Evolutionary conservation across 75 land plant species (phyloP), one percentile per base, ranked within the genome.

Genomic region (Cupressus sempervirens): DNA sequence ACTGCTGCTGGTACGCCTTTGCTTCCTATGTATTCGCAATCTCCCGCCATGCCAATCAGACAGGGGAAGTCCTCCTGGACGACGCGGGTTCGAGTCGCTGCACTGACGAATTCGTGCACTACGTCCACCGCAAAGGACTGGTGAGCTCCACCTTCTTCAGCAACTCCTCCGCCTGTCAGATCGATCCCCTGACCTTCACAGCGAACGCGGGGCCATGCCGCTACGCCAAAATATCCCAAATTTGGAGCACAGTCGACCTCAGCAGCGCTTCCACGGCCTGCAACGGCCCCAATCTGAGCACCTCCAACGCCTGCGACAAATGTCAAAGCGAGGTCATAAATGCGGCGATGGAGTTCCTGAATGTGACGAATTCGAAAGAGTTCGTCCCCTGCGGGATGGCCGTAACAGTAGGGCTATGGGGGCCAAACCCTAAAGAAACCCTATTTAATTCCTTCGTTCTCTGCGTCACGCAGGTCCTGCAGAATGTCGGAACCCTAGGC

Each of bases 371-470:
- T 20, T 83, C 83, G 70, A 88, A 84, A 35, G 87, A 88, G 12
- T 67, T 86, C 41, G 89, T 88, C 1, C 83, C 89, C 85, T 88
- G 87, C 81, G 89, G 89, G 6, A 84, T 88, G 65, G 87, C 87
- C n/a, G 77, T 82, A 3, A 86, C 89, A 23, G 40, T 88, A 46
- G 89, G 85, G 3, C 16, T 86, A 53, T 88, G 89, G 89, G 46
- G 85, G 0, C 9, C 30, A 15, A 29, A 79, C 5, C 81, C 52
- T 14, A 77, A 84, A 30, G 67, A 79, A 16, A 30, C 5, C 1
- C 73, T 75, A 2, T 88, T 86, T 62, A 20, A 35, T 6, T 76
- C 77, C 12, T 86, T 65, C 82, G 87, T 54, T n/a, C 82, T 83
- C 41, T 88, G 89, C 65, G 84, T 88, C 74, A 46, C 83, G 23